These are phyloP conservation scores for Talaromyces stipitatus DNA, from an alignment of 495 filamentous ascomycete species.

Conservation along the genomic window DNA sequence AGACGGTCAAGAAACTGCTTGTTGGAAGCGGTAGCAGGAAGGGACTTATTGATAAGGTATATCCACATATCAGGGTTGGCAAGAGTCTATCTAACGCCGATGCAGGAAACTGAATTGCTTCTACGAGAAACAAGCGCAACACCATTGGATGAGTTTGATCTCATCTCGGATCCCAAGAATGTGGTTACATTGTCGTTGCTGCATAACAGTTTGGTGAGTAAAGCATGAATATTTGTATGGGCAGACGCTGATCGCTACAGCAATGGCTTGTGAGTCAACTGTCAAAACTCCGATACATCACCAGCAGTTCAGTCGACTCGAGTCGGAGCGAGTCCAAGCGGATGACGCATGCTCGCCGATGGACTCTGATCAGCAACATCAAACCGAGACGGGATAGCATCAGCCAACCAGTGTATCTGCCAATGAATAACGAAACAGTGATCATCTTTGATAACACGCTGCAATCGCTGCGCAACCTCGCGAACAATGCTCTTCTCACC, in stretches of 20 bases:
- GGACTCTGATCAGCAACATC: constrained; percentile 63
- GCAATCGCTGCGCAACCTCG: constrained; percentile 68
- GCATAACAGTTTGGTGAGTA: constrained; percentile 77
- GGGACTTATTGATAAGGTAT: constrained; percentile 33
- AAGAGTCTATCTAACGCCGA: neutral
- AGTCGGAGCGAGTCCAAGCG: constrained; percentile 30
- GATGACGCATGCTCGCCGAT: constrained; percentile 51
- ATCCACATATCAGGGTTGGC: neutral
- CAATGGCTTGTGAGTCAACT: constrained; percentile 89
- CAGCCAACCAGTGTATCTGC: constrained; percentile 66
- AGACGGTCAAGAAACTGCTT: constrained; percentile 58
- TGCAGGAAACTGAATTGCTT: constrained; percentile 58
- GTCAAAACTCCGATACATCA: constrained; percentile 66
- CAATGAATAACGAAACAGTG: constrained; percentile 81
- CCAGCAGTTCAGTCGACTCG: constrained; percentile 32
- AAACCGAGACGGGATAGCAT: constrained; percentile 49
- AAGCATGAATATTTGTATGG: neutral
- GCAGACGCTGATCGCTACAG: constrained; percentile 23
- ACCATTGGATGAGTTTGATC: constrained; percentile 63
- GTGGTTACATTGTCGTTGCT: constrained; percentile 78
- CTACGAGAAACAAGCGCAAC: constrained; percentile 55
- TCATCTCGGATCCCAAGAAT: constrained; percentile 83
- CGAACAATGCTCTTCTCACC: constrained; percentile 66
- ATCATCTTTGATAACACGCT: constrained; percentile 79
- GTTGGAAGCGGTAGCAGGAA: constrained; percentile 25